Conservation (phyloP, 768 basidiomycete species). For the Boletus vermiculosoides region DNA sequence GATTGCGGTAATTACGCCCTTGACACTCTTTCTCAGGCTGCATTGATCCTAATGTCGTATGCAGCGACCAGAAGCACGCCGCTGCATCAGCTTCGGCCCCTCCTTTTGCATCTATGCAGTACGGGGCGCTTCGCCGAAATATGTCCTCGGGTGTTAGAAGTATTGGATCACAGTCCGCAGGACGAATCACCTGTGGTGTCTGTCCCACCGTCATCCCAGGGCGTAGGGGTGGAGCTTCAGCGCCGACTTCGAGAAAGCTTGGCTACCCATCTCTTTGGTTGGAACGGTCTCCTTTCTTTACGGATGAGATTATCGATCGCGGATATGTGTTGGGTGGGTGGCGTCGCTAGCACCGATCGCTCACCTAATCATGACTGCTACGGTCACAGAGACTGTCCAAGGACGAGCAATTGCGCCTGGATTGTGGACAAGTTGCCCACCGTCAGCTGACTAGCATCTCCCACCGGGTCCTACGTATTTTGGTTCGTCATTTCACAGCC, state of each 20-base stretch:
- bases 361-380: conserved; percentile 15
- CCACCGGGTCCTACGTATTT: conserved; percentile 49
- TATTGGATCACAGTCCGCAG: conserved; percentile 34
- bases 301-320: conserved; percentile 54
- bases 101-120: conserved; percentile 35
- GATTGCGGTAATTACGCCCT: conserved; percentile 42
- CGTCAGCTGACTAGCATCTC: conserved; percentile 50
- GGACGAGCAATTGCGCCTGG: conserved; percentile 39
- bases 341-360: conserved; percentile 7
- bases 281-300: conserved; percentile 49
- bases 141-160: conserved; percentile 45
- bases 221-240: conserved; percentile 39
- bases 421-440: conserved; percentile 55
- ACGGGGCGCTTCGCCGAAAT: conserved; percentile 38
- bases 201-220: conserved; percentile 28
- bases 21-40: conserved; percentile 2
- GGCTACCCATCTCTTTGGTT: conserved; percentile 59
- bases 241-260: conserved; percentile 51
- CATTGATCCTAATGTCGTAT: conserved; percentile 9
- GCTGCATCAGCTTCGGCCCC: conserved; percentile 29
- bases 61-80: conserved; percentile 26
- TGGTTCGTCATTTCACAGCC: conserved; percentile 57
- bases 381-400: conserved; percentile 51
- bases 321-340: conserved; percentile 43
- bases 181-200: conserved; percentile 38